Base-by-base conservation (phyloP, 2,329 filamentous ascomycete genomes). In the Cercospora janseana region DNA sequence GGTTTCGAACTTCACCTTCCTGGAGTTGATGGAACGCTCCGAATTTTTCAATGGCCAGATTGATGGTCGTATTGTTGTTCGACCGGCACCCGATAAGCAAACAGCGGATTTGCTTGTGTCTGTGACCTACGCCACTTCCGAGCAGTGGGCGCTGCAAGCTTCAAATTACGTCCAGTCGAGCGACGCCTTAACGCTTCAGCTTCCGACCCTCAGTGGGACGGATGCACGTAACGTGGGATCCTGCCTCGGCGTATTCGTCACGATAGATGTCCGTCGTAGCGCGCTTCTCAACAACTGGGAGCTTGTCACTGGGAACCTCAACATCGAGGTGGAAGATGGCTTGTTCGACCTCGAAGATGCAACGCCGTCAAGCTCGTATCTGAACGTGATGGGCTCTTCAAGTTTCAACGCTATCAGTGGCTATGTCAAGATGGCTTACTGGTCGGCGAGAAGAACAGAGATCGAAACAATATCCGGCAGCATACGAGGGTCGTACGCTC, bases 401-500 rank as follows among this genome's bases (percentile, higher is more conserved):
- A 60, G 66, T 8, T 66, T 69, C 8, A 67, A 63, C 10, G 65
- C 69, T 4, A 65, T 66, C 3, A 56, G 66, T 8, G 69, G 71
- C 23, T 56, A 66, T 1, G 51, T 66, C 5, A 52, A 64, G 4
- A 62, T 70, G 48, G 47, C 49, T 7, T 59, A 63, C 43, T 66
- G 62, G 60, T 60, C 64, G 40, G 70, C 69, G 2, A 67, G 69
- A 9, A 62, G 70, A 44, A 73, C 68, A n/a, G 58, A 61, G 13
- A 66, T 75, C 8, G 61, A 69, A 18, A 66, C 69, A 4, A 65
- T 65, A 4, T 69, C 70, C 0, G 72, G 71, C 6, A 68, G 67
- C 13, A 69, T 75, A 35, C 69, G 60, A 37, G 73, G 73, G 1
- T 64, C 59, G 8, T 75, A 70, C 56, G 62, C 69, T 4, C 63